Conservation (phyloP, 129 eudicot genomes). For the Flaveria linearis region DNA sequence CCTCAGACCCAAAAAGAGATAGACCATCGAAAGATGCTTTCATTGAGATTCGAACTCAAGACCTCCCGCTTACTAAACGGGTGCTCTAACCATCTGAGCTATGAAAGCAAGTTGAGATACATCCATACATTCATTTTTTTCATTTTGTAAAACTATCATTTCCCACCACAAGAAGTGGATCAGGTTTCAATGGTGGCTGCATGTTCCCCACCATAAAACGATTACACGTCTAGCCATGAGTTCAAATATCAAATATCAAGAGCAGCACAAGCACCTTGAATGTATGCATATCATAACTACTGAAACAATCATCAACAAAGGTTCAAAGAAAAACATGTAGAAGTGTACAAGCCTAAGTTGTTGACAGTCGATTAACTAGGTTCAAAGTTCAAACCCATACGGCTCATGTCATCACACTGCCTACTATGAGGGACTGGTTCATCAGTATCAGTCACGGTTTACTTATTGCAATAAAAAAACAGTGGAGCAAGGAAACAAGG, state of each 20-base stretch:
- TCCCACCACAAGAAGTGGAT: not conserved
- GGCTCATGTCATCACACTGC: no score
- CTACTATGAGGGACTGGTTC: conserved; percentile 31
- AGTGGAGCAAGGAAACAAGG: conserved; percentile 53
- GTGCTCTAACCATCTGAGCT: conserved; percentile 66
- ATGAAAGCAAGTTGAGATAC: conserved; percentile 33
- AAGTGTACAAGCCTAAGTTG: conserved; percentile 11
- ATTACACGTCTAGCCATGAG: not conserved
- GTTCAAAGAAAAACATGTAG: not conserved
- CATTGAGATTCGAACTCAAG: conserved; percentile 67
- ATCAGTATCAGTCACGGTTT: conserved; percentile 37
- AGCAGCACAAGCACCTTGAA: not conserved
- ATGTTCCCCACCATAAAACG: not conserved
- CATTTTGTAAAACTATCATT: not conserved
- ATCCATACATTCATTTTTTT: not conserved
- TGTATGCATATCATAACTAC: conserved; percentile 16
- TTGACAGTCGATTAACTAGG: conserved; percentile 41
- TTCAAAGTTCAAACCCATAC: conserved; percentile 26
- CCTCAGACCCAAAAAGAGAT: not conserved
- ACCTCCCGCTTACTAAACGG: conserved; percentile 99
- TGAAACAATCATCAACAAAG: conserved; percentile 22
- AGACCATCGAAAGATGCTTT: not conserved
- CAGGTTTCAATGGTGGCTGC: not conserved
- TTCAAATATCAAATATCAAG: not conserved
- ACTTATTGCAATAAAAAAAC: conserved; percentile 69